Percentiles rank a stretch among this genome's conserved stretches.
phyloP scores from a whole-genome alignment of 129 eudicot genomes.

The Arctium minus region DNA sequence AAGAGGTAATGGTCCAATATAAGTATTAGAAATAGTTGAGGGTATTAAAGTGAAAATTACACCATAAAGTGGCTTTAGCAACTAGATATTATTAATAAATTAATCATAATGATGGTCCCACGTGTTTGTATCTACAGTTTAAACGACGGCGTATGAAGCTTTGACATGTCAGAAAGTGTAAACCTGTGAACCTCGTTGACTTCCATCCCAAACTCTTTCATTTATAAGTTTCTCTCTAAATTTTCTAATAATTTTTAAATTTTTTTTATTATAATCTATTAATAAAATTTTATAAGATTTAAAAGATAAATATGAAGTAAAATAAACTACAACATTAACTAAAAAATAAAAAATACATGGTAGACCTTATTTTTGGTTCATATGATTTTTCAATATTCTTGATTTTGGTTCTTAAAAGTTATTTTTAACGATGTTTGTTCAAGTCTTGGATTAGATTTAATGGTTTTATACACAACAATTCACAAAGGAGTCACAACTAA shows the following conservation, averaged over 20 bases:
- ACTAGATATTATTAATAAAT: conserved; percentile 23
- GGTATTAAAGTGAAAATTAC: conserved; percentile 14
- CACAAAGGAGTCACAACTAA: no score
- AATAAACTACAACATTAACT: not conserved
- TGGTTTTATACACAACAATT: no score
- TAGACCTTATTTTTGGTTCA: no score
- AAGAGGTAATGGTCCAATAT: not conserved
- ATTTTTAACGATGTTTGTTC: no score
- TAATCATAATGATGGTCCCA: conserved; percentile 33
- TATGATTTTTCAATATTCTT: no score
- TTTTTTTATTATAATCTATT: no score
- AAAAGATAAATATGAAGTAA: not conserved
- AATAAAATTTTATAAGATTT: no score
- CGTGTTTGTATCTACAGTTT: conserved; percentile 20
- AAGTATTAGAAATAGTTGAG: not conserved
- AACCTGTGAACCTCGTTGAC: conserved; percentile 29
- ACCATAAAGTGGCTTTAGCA: conserved; percentile 16
- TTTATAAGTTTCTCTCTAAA: no score
- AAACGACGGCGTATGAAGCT: conserved; percentile 24
- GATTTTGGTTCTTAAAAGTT: no score
- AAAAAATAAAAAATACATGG: no score
- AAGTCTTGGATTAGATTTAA: no score
- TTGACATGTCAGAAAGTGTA: conserved; percentile 33
- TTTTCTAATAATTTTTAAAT: no score
- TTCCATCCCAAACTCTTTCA: not conserved